Conservation (phyloP, 345 rosid species). For the Arabidopsis suecica region DNA sequence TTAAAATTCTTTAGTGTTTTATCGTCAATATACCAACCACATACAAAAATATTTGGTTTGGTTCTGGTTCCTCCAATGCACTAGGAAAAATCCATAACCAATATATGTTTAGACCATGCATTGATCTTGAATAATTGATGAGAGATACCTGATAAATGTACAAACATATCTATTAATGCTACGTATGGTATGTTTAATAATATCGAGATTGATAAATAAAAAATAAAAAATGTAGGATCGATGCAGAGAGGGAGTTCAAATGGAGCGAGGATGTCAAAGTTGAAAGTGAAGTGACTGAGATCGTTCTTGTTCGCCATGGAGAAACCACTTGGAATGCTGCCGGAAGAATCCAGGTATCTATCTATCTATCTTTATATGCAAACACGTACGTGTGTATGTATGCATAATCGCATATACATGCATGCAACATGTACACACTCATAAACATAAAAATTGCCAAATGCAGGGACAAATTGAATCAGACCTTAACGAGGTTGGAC, state of each 20-base stretch:
- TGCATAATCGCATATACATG: not conserved
- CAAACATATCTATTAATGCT: not conserved
- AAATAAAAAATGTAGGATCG: slow-evolving; percentile 30
- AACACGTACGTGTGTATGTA: not conserved
- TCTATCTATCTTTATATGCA: not conserved
- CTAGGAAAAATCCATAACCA: not conserved
- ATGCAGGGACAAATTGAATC: slow-evolving; percentile 48
- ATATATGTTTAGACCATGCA: not conserved
- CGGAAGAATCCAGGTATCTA: slow-evolving; percentile 47
- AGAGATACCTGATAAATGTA: not conserved
- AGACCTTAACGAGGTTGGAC: slow-evolving; percentile 49
- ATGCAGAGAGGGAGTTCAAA: slow-evolving; percentile 36
- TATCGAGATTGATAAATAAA: not conserved
- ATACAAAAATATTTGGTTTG: too few species aligned
- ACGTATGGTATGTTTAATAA: not conserved
- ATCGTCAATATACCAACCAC: too few species aligned
- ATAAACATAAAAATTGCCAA: not conserved
- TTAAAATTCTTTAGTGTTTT: too few species aligned
- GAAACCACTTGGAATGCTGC: slow-evolving; percentile 53
- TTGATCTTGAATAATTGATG: slow-evolving; percentile 11
- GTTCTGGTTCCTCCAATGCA: not conserved
- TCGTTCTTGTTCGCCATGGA: slow-evolving; percentile 52
- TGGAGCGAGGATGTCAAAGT: slow-evolving; percentile 36
- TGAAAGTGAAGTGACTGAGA: slow-evolving; percentile 42
- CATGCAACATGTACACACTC: not conserved